A percentile compares a stretch with the other conserved stretches of the same genome.
Evolutionary conservation across 2,329 filamentous ascomycete species (phyloP).

Genomic region (Aureobasidium sp.): DNA sequence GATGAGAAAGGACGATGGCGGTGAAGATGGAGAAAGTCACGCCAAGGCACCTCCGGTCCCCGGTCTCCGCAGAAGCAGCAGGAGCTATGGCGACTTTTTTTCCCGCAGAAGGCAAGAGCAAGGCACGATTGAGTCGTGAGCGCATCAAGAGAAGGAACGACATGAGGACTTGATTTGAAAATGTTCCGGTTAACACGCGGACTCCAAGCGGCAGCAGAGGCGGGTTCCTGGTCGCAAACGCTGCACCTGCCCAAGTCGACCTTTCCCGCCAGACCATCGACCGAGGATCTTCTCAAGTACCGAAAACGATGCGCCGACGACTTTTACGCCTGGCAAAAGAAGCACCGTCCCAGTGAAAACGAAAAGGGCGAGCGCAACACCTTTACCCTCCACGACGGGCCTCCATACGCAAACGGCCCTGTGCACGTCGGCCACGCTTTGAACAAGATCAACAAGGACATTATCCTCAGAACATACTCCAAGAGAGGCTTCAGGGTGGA

Average conservation of each 20-base stretch:
- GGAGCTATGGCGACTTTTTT: constrained; percentile 1
- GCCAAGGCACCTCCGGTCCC: neutral
- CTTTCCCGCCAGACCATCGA: constrained; percentile 38
- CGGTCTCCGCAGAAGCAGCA: neutral
- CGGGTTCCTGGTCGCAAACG: constrained; percentile 33
- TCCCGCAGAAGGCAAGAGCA: neutral
- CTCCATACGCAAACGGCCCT: constrained; percentile 88
- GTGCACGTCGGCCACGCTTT: constrained; percentile 90
- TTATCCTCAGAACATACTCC: constrained; percentile 74
- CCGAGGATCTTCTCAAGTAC: constrained; percentile 44
- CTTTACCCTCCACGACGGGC: constrained; percentile 89
- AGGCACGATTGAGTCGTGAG: neutral
- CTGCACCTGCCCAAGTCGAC: constrained; percentile 40
- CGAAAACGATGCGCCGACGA: constrained; percentile 74
- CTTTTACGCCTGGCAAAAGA: constrained; percentile 78
- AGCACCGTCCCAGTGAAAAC: constrained; percentile 25
- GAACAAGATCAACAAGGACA: constrained; percentile 96
- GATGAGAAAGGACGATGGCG: neutral
- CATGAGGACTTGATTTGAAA: neutral
- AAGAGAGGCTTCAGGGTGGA: constrained; percentile 66
- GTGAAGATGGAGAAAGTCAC: neutral
- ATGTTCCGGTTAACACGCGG: constrained; percentile 12
- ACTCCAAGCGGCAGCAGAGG: constrained; percentile 9
- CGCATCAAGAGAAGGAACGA: constrained; percentile 5
- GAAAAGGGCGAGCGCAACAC: constrained; percentile 40